Evolutionary conservation across 345 rosid genomes (phyloP), one percentile per base, ranked within the genome.

Genomic region (Syzygium jambos): DNA sequence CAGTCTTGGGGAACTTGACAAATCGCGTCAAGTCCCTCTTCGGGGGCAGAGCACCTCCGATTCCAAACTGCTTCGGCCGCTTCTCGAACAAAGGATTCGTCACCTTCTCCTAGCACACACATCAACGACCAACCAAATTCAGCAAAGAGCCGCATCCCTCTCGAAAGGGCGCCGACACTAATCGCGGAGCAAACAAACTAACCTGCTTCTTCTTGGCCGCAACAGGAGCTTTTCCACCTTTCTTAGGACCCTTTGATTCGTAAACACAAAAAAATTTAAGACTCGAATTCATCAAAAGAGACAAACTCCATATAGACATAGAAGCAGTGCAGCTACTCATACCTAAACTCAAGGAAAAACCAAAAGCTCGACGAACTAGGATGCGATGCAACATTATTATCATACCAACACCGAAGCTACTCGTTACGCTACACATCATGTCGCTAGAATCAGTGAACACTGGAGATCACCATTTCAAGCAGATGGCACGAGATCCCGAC

Each of bases 41-140:
- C 0, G 99, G 98, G 4, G 99, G 98, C 84, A 97, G 86, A 17
- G 97, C 98, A 30, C 98, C 98, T 21, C 97, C 97, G 4, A 97
- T 97, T 17, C 99, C 98, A 65, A 94, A 97, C 88, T 94, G 98
- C 94, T 96, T 96, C 0, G 97, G 95, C 41, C 99, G 91, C 90
- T 94, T 97, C 92, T 96, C 98, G 4, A 97, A 95, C 87, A 96
- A 87, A 41, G 96, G 98, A 87, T 96, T 96, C 6, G 91, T 90
- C 8, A 90, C 94, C 93, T 94, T 96, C 84, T 95, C 97, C 96
- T 94, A 85, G 11, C 52, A 73, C 46, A 68, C 59, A 5, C 80
- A 56, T 15, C 15, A 49, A 6, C 11, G n/a, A 88, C 52, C 61
- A 38, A 54, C n/a, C 86, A 84, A 53, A 84, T 84, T 30, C 63